Conservation (phyloP, 2,329 filamentous ascomycete genomes). For the Cladophialophora yegresii region DNA sequence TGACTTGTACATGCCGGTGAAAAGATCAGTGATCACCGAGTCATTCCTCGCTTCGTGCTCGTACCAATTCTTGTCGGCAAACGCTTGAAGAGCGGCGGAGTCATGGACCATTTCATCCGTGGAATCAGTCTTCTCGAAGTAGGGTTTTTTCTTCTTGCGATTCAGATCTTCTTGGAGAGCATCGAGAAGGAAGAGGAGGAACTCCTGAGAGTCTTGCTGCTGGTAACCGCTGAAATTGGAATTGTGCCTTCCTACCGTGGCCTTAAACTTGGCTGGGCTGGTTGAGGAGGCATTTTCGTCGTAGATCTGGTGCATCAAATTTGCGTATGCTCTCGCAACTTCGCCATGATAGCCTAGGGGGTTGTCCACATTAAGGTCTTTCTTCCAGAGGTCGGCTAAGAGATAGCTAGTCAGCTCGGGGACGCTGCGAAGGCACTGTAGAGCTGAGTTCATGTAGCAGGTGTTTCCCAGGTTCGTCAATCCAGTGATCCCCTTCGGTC, state of each 20-base stretch:
- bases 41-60: constrained; percentile 92
- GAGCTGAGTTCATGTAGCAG: constrained; percentile 97
- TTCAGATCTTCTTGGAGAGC: constrained; percentile 94
- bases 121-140: constrained; percentile 95
- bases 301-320: constrained; percentile 76
- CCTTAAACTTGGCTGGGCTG: constrained; percentile 79
- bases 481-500: constrained; percentile 74
- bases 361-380: constrained; percentile 82
- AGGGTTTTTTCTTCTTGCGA: constrained; percentile 90
- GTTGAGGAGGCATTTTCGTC: constrained; percentile 68
- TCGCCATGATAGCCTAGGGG: constrained; percentile 81
- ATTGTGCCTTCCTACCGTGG: constrained; percentile 75
- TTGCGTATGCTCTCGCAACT: constrained; percentile 81
- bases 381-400: constrained; percentile 69
- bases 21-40: constrained; percentile 91
- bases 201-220: constrained; percentile 97
- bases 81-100: constrained; percentile 73
- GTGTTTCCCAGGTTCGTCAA: constrained; percentile 92
- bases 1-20: constrained; percentile 98
- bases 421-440: constrained; percentile 91
- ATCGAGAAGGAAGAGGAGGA: constrained; percentile 90
- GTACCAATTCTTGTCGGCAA: constrained; percentile 86
- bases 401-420: constrained; percentile 95
- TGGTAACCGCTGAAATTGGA: constrained; percentile 89
- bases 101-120: constrained; percentile 94